These are phyloP conservation scores for Glycine latifolia DNA, from an alignment of 306 rosid genomes.

Conservation along the genomic window DNA sequence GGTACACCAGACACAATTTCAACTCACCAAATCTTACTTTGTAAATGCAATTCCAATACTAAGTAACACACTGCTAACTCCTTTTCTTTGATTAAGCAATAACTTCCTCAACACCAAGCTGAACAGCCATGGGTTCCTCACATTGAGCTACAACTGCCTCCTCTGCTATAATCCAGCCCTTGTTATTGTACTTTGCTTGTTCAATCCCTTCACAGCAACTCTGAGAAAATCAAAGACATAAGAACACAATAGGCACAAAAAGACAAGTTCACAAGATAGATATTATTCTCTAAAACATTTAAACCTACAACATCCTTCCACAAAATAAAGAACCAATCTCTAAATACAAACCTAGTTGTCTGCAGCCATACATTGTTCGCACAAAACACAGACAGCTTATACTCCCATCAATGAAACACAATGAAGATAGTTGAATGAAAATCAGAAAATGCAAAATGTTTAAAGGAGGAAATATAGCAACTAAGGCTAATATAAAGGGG, in stretches of 20 bases:
- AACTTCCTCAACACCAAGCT: not conserved
- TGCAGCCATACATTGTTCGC: not conserved
- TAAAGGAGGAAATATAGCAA: constrained; percentile 33
- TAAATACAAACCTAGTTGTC: not conserved
- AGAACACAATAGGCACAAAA: constrained; percentile 14
- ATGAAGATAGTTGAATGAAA: constrained; percentile 25
- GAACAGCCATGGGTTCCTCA: constrained; percentile 56
- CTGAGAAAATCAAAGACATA: constrained; percentile 50
- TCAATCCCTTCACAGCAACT: constrained; percentile 59
- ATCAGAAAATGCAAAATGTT: not conserved
- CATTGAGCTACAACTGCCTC: constrained; percentile 72
- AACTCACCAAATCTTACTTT: constrained; percentile 18
- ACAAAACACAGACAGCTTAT: not conserved
- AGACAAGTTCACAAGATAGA: not conserved
- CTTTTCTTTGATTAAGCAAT: constrained; percentile 14
- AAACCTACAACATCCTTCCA: not conserved
- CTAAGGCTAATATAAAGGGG: constrained; percentile 4
- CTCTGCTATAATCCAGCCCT: constrained; percentile 72
- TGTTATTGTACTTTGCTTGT: constrained; percentile 46
- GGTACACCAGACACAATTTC: constrained; percentile 25
- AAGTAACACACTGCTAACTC: not conserved
- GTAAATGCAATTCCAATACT: constrained; percentile 27
- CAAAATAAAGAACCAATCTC: constrained; percentile 27
- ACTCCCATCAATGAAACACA: not conserved
- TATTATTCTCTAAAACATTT: not conserved